Base-by-base conservation (phyloP, 1,284 basidiomycete species). In the Melampsora larici-populina region DNA sequence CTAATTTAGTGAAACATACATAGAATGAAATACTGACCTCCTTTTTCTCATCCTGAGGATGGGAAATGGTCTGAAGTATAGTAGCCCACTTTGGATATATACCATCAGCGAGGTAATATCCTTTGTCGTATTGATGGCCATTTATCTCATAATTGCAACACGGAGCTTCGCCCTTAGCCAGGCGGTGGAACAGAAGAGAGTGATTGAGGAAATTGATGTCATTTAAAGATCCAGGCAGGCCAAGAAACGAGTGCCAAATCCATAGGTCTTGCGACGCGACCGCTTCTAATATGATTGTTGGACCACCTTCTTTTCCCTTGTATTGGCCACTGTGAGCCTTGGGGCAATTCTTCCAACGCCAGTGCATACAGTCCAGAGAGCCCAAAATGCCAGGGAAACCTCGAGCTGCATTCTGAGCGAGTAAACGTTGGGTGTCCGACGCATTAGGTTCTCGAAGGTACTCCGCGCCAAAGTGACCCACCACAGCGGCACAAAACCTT, bases 331-430 rank as follows among this genome's bases (percentile, higher is more conserved):
- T n/a, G n/a, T n/a, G n/a, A n/a, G n/a, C n/a, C n/a, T n/a, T n/a
- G n/a, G n/a, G n/a, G 21, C 49, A 70, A 49, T 72, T 72, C 36
- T 72, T 72, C 70, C 70, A 60, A 17, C n/a, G 29, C 70, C 58
- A 72, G 36, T 72, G 58, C 70, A 55, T 70, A 18, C 68, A 48
- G 29, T 55, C 46, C 4, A 70, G 26, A 6, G 24, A 8, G 15
- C 48, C 70, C 2, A 72, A 24, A 36, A 33, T 62, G 2, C 70
- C 70, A 58, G 68, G 68, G 18, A 70, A 70, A 2, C 55, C 33
- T 2, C 40, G 15, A 17, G 15, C 21, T 40, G 29, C 26, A 29
- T 18, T 15, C 13, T 62, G 17, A 13, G 15, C 29, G 17, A 62
- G 26, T 18, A 29, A n/a, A 15, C 26, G 1, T 15, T 21, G 15